Evolutionary conservation across 2,329 filamentous ascomycete genomes (phyloP), one percentile per base, ranked within the genome.

Genomic region (Clonostachys rosea): DNA sequence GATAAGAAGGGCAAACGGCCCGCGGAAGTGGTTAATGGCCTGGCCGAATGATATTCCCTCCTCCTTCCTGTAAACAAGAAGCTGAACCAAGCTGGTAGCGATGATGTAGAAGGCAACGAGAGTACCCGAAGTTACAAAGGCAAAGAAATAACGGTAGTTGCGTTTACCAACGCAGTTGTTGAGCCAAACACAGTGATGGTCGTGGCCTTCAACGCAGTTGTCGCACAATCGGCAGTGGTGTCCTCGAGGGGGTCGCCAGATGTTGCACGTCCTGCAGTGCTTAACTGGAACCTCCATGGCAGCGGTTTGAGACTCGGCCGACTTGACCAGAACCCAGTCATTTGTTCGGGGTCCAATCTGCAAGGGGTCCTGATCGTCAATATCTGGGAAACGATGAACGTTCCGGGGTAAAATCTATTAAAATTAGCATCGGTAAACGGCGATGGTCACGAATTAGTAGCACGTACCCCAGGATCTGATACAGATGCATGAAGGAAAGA

Each of bases 221-320:
- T 99, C 92, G 69, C 94, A 99, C 30, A 96, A 79, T 48, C 94
- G 88, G 68, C 94, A 99, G 69, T 99, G 94, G 62, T 99, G 95
- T 49, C 90, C 91, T 49, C 94, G 88, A 30, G 92, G 91, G 35
- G 94, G 94, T 3, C 94, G 87, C 94, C 94, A 99, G 56, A 99
- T 91, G 60, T 91, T 91, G 74, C 94, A 99, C 16, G 91, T 95
- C 63, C 91, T 92, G 79, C 94, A 99, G 70, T 95, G 96, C 70
- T 99, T 97, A 51, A 92, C 91, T 0, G 94, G 94, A 2, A 99
- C 91, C 64, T 99, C 94, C 89, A 99, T 96, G 6, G 91, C 91
- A 9, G 91, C 87, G 34, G 88, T 87, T 10, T 81, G 74, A 39
- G 74, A 83, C 50, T 85, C 86, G 36, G 86, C 81, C 10, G 90